A percentile compares a stretch with the other conserved stretches of the same genome.
phyloP scores from a whole-genome alignment of 768 basidiomycete species.

The Leccinum incarnatum region DNA sequence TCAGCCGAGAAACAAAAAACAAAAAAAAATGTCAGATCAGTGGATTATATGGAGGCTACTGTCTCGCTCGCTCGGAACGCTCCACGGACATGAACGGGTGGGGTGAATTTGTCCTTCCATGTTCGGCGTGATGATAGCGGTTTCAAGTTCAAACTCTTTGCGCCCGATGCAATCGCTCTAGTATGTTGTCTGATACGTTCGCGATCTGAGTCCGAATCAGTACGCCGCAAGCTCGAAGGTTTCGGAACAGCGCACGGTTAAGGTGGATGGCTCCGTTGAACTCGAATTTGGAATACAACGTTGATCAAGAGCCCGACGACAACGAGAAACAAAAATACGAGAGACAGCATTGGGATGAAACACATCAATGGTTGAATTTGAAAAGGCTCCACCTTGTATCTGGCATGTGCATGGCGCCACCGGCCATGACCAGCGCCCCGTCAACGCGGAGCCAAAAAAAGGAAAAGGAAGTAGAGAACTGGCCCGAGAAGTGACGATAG shows the following conservation, averaged over 20 bases:
- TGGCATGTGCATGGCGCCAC: background rate
- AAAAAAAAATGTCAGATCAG: background rate
- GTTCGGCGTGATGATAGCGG: background rate
- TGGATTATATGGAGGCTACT: background rate
- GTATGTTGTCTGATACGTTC: background rate
- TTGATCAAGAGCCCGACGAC: background rate
- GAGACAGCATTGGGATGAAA: background rate
- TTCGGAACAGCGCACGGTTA: background rate
- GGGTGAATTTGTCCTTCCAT: background rate
- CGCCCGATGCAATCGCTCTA: background rate
- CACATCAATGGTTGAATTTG: conserved; percentile 16
- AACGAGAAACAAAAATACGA: background rate
- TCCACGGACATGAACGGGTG: background rate
- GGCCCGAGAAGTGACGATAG: background rate
- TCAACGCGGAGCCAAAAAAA: background rate
- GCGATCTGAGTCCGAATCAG: background rate
- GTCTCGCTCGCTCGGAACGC: background rate
- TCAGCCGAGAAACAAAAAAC: background rate
- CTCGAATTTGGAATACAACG: background rate
- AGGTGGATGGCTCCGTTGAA: background rate
- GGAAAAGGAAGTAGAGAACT: background rate
- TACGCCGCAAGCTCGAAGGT: background rate
- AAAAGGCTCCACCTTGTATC: conserved; percentile 24
- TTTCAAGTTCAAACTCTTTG: background rate
- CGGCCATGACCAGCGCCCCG: background rate